These are phyloP conservation scores for Boletales sp. DNA, from an alignment of 768 basidiomycete species.

Conservation along the genomic window DNA sequence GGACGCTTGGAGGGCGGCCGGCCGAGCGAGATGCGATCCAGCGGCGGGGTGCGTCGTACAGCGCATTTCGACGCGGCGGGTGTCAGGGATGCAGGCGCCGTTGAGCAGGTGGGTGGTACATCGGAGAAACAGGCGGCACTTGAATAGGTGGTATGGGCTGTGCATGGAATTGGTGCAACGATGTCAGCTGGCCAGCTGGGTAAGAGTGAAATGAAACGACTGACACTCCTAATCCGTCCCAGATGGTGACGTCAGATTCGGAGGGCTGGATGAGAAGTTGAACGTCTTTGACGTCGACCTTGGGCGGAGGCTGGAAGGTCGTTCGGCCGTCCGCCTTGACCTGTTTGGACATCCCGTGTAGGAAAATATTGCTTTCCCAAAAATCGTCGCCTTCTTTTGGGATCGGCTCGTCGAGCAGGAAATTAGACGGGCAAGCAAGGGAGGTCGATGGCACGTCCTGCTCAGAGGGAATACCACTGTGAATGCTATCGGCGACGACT, in stretches of 20 bases:
- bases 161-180: not conserved
- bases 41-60: slow-evolving; percentile 14
- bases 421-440: not conserved
- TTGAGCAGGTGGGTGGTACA: slow-evolving; percentile 14
- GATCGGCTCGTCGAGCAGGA: not conserved
- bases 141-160: slow-evolving; percentile 20
- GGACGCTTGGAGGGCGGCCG: slow-evolving; percentile 6
- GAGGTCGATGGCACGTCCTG: not conserved
- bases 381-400: not conserved
- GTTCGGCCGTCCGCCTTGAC: not conserved
- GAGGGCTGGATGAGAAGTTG: slow-evolving; percentile 9
- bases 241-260: slow-evolving; percentile 21
- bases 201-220: not conserved
- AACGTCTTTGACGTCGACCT: slow-evolving; percentile 7
- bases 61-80: slow-evolving; percentile 15
- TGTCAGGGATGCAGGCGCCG: slow-evolving; percentile 5
- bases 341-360: not conserved
- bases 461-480: slow-evolving; percentile 1
- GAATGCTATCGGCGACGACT: slow-evolving; percentile 1
- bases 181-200: not conserved
- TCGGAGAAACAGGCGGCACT: slow-evolving; percentile 21
- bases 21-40: slow-evolving; percentile 1
- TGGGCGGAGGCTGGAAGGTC: not conserved
- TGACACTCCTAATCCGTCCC: slow-evolving; percentile 21
- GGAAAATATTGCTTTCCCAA: not conserved